Evolutionary conservation across 2,329 filamentous ascomycete species (phyloP).

Genomic region (Hyphodiscus sp.): DNA sequence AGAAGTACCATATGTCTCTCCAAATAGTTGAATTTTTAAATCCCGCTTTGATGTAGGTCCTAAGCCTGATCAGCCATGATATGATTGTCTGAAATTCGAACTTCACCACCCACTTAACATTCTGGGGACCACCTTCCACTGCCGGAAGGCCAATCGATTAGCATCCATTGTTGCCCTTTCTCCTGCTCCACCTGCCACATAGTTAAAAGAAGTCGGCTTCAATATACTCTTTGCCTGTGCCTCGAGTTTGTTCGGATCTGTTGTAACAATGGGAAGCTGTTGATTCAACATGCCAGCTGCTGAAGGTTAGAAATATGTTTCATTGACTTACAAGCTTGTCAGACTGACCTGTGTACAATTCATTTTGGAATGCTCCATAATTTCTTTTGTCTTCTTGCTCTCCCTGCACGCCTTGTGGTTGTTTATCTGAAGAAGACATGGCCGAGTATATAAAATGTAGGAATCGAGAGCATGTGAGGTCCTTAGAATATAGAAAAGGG

Average conservation of each 20-base stretch:
- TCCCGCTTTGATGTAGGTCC: constrained; percentile 45
- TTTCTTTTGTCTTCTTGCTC: constrained; percentile 7
- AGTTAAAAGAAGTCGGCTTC: constrained; percentile 45
- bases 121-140: constrained; percentile 55
- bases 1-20: constrained; percentile 36
- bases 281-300: constrained; percentile 42
- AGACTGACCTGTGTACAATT: constrained; percentile 18
- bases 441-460: neutral
- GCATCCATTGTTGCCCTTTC: constrained; percentile 54
- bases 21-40: constrained; percentile 47
- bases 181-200: constrained; percentile 56
- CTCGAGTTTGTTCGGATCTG: constrained; percentile 51
- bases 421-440: constrained; percentile 16
- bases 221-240: constrained; percentile 45
- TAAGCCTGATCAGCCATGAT: neutral
- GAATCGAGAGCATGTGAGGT: no score
- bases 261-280: constrained; percentile 46
- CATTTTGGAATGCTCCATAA: constrained; percentile 23
- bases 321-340: neutral
- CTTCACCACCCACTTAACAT: constrained; percentile 35
- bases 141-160: constrained; percentile 60
- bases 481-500: no score
- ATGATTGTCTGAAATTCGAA: neutral
- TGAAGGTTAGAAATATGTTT: neutral
- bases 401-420: constrained; percentile 15